Evolutionary conservation across 139 green algal genomes (phyloP), one percentile per base, ranked within the genome.

Genomic region (Pleodorina starrii): DNA sequence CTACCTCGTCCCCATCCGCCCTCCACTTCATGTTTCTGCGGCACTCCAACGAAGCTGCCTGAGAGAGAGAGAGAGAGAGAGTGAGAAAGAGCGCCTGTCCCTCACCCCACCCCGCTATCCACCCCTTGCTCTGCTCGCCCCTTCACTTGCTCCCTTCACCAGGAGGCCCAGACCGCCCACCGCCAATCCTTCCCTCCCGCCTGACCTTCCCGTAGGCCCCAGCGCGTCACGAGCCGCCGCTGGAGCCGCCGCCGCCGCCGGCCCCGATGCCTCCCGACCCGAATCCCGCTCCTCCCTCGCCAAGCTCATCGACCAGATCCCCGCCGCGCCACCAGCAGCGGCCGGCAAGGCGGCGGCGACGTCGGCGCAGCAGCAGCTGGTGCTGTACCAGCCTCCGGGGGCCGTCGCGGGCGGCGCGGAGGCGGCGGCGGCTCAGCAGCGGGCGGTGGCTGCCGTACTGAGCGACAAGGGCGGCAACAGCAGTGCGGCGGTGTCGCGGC

Each of bases 301-400:
- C n/a, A 96, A 95, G 85, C 77, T 98, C 1, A 97, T 98, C 25
- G 95, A 98, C 46, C 91, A 60, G 23, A 94, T 98, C 12, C 93
- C 90, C 19, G 72, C 89, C 29, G 81, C 85, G 27, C 73, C 91
- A 16, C 57, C 92, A 27, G 60, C 42, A 0, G 57, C 35, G n/a
- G 32, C 51, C 16, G 57, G 51, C 21, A 69, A 35, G 5, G 54
- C 54, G 21, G 54, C 6, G 6, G 75, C 29, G 38, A 71, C 38
- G 14, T 71, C 35, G 66, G 85, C 25, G 89, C 59, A 81, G 92
- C 44, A 63, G 27, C 80, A 79, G 89, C 40, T 82, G 40, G 46
- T 60, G 14, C 71, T 68, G 48, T 85, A 84, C 80, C 69, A 86
- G 51, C 63, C 90, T 23, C 25, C 69, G 36, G 76, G 69, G n/a